A percentile compares a stretch with the other conserved stretches of the same genome.
These are phyloP conservation scores for Diplotaxis tenuifolia DNA, from an alignment of 345 rosid genomes.

Conservation along the genomic window DNA sequence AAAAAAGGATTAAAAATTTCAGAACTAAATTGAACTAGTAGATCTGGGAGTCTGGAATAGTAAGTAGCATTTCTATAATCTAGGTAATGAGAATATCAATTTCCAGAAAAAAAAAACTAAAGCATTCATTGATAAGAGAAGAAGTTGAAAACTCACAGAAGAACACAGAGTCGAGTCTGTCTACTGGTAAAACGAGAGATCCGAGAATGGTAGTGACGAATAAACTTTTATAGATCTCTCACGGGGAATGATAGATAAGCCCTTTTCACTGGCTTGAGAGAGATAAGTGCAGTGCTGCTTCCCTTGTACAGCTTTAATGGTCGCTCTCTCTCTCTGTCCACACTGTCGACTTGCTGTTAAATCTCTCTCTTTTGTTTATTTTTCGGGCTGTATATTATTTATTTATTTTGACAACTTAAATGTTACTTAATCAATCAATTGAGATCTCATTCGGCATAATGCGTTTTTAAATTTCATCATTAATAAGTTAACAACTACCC, in stretches of 20 bases:
- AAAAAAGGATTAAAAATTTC: background rate
- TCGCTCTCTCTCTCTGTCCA: constrained; percentile 21
- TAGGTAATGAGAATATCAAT: constrained; percentile 3
- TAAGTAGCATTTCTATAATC: background rate
- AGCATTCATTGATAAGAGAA: background rate
- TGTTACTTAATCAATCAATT: background rate
- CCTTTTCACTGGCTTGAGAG: constrained; percentile 12
- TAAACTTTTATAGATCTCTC: constrained; percentile 28
- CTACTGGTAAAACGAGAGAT: constrained; percentile 23
- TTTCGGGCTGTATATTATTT: background rate
- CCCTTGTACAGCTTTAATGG: constrained; percentile 20
- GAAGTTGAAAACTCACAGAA: constrained; percentile 17
- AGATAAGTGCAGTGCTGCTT: constrained; percentile 25
- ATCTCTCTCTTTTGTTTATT: background rate
- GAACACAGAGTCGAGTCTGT: background rate
- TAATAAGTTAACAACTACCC: constrained; percentile 14
- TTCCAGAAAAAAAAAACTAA: constrained; percentile 19
- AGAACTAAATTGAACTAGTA: background rate
- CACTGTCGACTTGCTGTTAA: constrained; percentile 34
- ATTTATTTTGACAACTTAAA: background rate
- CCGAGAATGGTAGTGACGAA: constrained; percentile 24
- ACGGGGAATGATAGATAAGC: constrained; percentile 6
- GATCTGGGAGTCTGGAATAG: constrained; percentile 12
- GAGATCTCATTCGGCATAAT: background rate
- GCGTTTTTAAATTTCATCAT: background rate